phyloP scores from a whole-genome alignment of 2,329 filamentous ascomycete species.

The Drechslerella coelobrocha region DNA sequence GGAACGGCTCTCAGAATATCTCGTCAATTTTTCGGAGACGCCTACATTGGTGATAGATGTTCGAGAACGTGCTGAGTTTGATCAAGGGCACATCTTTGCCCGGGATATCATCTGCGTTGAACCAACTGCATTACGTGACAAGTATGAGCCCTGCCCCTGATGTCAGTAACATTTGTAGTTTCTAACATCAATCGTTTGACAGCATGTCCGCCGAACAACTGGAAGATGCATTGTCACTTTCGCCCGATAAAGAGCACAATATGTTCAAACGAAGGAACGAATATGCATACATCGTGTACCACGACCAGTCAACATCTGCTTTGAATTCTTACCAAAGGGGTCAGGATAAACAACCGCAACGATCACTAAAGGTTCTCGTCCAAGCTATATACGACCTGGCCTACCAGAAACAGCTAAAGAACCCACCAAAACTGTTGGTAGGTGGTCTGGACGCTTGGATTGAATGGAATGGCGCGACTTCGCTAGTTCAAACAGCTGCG shows the following conservation, averaged over 20 bases:
- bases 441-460: conserved; percentile 89
- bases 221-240: conserved; percentile 72
- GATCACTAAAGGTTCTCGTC: conserved; percentile 73
- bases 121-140: conserved; percentile 74
- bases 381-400: conserved; percentile 85
- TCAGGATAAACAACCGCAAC: conserved; percentile 60
- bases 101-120: conserved; percentile 88
- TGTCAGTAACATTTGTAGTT: too few species aligned
- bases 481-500: conserved; percentile 60
- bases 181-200: conserved; percentile 13
- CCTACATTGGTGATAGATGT: conserved; percentile 85
- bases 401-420: conserved; percentile 74
- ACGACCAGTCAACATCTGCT: conserved; percentile 72
- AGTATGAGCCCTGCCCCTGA: conserved; percentile 63
- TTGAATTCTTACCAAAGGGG: conserved; percentile 53
- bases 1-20: conserved; percentile 73
- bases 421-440: conserved; percentile 75
- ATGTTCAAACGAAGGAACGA: conserved; percentile 75
- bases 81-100: conserved; percentile 86
- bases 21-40: conserved; percentile 66
- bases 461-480: conserved; percentile 76
- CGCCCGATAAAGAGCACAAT: conserved; percentile 73
- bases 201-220: conserved; percentile 69
- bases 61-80: conserved; percentile 77
- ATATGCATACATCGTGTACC: conserved; percentile 88